A percentile compares a stretch with the other conserved stretches of the same genome.
phyloP scores from a whole-genome alignment of 116 monocot genomes.

The Trichopus zeylanicus region DNA sequence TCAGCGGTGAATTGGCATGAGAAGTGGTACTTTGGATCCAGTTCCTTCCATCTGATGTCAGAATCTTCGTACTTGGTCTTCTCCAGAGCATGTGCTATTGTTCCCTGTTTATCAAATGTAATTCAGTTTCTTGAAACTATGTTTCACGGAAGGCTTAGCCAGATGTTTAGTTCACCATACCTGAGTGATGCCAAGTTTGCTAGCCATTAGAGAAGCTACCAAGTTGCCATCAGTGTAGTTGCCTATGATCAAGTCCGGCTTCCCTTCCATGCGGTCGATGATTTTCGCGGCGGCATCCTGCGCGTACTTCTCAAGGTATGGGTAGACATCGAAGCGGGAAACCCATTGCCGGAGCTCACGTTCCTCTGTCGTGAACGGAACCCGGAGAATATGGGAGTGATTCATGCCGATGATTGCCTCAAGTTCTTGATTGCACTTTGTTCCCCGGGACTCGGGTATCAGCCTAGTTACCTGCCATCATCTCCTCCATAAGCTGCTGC shows the following conservation, averaged over 20 bases:
- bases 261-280: constrained; percentile 68
- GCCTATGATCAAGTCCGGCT: constrained; percentile 88
- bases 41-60: constrained; percentile 78
- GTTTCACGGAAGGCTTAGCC: not conserved
- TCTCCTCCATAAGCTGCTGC: not conserved
- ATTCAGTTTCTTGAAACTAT: no score
- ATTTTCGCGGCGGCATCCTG: constrained; percentile 66
- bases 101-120: constrained; percentile 31
- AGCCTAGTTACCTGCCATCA: constrained; percentile 62
- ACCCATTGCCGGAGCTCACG: constrained; percentile 70
- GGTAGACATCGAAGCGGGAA: constrained; percentile 88
- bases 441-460: constrained; percentile 79
- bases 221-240: constrained; percentile 92
- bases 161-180: not conserved
- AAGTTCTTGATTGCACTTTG: constrained; percentile 84
- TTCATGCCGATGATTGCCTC: constrained; percentile 64
- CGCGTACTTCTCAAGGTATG: constrained; percentile 87
- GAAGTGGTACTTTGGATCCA: constrained; percentile 90
- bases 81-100: constrained; percentile 92
- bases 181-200: constrained; percentile 63
- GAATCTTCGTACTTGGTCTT: constrained; percentile 96
- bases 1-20: constrained; percentile 91
- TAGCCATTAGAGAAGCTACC: constrained; percentile 79
- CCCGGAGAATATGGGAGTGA: constrained; percentile 72
- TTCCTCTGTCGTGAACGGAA: constrained; percentile 68